A percentile compares a stretch with the other conserved stretches of the same genome.
Evolutionary conservation across 2,329 filamentous ascomycete genomes (phyloP).

Genomic region (Epichloe aotearoae): DNA sequence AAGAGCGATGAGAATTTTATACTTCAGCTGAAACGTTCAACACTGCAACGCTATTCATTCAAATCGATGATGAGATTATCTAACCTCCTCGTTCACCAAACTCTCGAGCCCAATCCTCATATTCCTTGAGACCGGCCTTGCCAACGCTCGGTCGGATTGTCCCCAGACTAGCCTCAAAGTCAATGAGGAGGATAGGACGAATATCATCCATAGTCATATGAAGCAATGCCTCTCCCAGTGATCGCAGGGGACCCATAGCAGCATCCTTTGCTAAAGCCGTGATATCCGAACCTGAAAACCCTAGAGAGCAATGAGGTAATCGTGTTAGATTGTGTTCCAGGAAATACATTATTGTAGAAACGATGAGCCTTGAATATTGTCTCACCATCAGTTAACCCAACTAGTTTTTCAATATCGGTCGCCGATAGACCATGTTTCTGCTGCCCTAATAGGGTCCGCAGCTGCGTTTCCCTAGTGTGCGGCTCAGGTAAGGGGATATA

Average conservation of each 20-base stretch:
- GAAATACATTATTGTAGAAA: neutral
- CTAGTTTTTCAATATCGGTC: constrained; percentile 58
- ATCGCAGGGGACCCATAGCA: constrained; percentile 88
- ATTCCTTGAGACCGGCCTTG: constrained; percentile 69
- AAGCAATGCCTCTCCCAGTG: constrained; percentile 76
- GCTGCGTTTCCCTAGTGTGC: constrained; percentile 64
- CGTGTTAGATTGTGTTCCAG: neutral
- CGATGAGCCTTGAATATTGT: constrained; percentile 4
- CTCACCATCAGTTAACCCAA: constrained; percentile 73
- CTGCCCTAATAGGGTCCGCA: constrained; percentile 67
- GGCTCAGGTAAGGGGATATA: constrained; percentile 91
- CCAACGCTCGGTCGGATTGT: constrained; percentile 87
- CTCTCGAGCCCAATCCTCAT: constrained; percentile 86
- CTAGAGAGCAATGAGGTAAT: constrained; percentile 29
- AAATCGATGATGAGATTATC: neutral
- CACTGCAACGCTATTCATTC: neutral
- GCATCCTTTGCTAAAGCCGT: constrained; percentile 95
- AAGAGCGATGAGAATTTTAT: neutral
- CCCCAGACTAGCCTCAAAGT: constrained; percentile 72
- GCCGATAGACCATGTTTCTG: constrained; percentile 73
- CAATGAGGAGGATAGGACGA: constrained; percentile 64
- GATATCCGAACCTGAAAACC: constrained; percentile 96
- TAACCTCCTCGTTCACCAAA: constrained; percentile 85
- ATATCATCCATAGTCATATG: constrained; percentile 93
- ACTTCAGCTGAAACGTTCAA: neutral